Percentiles rank a stretch among this genome's conserved stretches.
Evolutionary conservation across 2,329 filamentous ascomycete genomes (phyloP).

Genomic region (Aureobasidium zeae): DNA sequence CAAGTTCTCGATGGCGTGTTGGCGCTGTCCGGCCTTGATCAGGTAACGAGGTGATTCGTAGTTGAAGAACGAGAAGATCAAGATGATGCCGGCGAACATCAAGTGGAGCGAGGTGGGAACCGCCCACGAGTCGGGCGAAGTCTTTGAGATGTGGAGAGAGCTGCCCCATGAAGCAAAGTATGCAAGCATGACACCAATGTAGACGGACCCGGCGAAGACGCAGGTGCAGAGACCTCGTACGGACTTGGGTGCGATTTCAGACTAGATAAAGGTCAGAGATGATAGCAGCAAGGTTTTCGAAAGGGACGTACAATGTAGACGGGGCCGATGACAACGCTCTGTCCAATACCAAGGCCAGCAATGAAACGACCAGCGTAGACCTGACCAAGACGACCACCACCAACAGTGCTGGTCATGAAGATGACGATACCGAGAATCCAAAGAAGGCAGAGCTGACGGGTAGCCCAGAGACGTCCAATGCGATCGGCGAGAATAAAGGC

Average conservation of each 20-base stretch:
- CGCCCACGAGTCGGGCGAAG: constrained; percentile 37
- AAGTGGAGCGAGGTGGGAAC: constrained; percentile 65
- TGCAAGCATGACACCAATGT: constrained; percentile 63
- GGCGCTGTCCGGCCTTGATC: constrained; percentile 56
- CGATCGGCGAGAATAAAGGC: constrained; percentile 42
- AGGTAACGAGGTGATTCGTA: constrained; percentile 57
- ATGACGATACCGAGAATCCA: constrained; percentile 36
- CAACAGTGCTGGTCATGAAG: constrained; percentile 27
- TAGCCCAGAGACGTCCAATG: constrained; percentile 36
- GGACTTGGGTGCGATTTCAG: constrained; percentile 50
- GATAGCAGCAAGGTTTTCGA: too few relatives aligned
- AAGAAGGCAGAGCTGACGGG: constrained; percentile 33
- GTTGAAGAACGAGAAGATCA: constrained; percentile 55
- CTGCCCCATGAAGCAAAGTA: constrained; percentile 58
- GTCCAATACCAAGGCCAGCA: constrained; percentile 31
- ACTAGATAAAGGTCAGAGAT: too few relatives aligned
- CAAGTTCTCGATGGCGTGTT: constrained; percentile 49
- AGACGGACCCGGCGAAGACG: constrained; percentile 60
- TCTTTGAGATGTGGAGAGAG: constrained; percentile 40
- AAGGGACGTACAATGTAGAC: too few relatives aligned
- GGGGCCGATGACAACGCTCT: constrained; percentile 32
- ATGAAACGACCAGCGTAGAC: constrained; percentile 34
- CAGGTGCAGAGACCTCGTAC: constrained; percentile 62
- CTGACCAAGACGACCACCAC: constrained; percentile 30
- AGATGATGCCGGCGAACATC: constrained; percentile 64